phyloP scores from a whole-genome alignment of 257 asterid genomes.

The Fraxinus excelsior region DNA sequence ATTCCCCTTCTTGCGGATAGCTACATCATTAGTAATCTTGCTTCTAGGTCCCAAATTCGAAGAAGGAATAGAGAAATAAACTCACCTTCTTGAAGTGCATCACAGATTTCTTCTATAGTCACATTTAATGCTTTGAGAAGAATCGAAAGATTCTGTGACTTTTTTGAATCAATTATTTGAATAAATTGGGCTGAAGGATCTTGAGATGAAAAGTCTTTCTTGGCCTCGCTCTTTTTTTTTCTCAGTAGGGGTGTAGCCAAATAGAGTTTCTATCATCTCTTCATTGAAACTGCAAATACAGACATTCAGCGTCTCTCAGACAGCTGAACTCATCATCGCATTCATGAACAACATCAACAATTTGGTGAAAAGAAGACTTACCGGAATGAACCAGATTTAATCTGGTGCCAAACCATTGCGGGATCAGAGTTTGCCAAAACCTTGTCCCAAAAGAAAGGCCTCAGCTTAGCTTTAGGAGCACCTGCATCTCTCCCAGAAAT shows the following conservation, averaged over 20 bases:
- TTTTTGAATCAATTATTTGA: constrained; percentile 81
- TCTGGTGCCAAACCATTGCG: constrained; percentile 94
- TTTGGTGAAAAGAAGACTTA: constrained; percentile 38
- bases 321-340: constrained; percentile 8
- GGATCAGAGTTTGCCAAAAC: constrained; percentile 79
- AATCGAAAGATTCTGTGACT: constrained; percentile 88
- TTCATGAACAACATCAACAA: constrained; percentile 14
- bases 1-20: not conserved
- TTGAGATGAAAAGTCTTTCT: constrained; percentile 45
- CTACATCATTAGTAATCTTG: not conserved
- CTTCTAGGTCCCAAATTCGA: constrained; percentile 6
- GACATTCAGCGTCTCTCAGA: constrained; percentile 18
- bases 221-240: constrained; percentile 45
- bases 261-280: constrained; percentile 87
- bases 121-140: constrained; percentile 89
- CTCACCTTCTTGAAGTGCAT: constrained; percentile 93
- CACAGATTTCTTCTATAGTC: constrained; percentile 89
- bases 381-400: constrained; percentile 94
- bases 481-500: constrained; percentile 34
- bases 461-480: constrained; percentile 73
- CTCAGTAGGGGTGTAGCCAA: constrained; percentile 61
- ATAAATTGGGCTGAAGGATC: constrained; percentile 45
- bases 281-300: constrained; percentile 74
- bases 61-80: constrained; percentile 21
- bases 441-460: constrained; percentile 99